Percentiles rank a stretch among this genome's conserved stretches.
These are phyloP conservation scores for Diphasiastrum complanatum DNA, from an alignment of 83 land plant species.

Conservation along the genomic window DNA sequence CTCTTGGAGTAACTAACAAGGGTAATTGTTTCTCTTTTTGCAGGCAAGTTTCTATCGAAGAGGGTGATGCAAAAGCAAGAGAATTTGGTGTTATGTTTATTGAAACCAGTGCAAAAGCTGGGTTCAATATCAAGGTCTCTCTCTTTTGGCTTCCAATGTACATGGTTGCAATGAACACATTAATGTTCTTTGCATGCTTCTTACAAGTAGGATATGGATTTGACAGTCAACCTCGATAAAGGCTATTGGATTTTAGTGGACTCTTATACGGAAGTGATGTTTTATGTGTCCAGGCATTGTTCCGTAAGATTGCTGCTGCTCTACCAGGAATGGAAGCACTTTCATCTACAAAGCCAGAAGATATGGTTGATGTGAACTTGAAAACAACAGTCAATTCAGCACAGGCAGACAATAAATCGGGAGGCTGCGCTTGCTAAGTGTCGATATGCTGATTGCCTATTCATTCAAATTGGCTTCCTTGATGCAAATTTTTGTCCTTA, in stretches of 20 bases:
- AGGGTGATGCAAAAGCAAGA: conserved; percentile 71
- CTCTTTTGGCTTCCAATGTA: neutral
- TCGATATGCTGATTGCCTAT: too few species aligned
- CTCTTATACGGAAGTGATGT: too few species aligned
- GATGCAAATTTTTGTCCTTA: too few species aligned
- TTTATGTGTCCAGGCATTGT: conserved; percentile 43
- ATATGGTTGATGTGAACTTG: conserved; percentile 43
- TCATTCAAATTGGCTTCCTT: too few species aligned
- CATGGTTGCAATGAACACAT: too few species aligned
- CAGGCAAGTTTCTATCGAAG: conserved; percentile 92
- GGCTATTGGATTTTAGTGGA: too few species aligned
- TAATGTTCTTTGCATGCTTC: too few species aligned
- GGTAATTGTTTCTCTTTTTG: neutral
- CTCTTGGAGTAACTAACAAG: neutral
- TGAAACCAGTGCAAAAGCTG: conserved; percentile 93
- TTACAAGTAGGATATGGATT: too few species aligned
- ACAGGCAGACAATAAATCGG: conserved; percentile 28
- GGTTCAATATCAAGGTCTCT: conserved; percentile 74
- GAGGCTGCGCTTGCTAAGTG: conserved; percentile 37
- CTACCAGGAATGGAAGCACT: conserved; percentile 55
- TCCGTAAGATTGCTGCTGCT: conserved; percentile 49
- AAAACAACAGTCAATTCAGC: conserved; percentile 27
- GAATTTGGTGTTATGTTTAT: conserved; percentile 80
- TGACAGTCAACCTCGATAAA: too few species aligned
- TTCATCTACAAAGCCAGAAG: conserved; percentile 44